Percentiles rank a stretch among this genome's conserved stretches.
Conservation (phyloP, 1,284 basidiomycete genomes). For the Boletus smithii region DNA sequence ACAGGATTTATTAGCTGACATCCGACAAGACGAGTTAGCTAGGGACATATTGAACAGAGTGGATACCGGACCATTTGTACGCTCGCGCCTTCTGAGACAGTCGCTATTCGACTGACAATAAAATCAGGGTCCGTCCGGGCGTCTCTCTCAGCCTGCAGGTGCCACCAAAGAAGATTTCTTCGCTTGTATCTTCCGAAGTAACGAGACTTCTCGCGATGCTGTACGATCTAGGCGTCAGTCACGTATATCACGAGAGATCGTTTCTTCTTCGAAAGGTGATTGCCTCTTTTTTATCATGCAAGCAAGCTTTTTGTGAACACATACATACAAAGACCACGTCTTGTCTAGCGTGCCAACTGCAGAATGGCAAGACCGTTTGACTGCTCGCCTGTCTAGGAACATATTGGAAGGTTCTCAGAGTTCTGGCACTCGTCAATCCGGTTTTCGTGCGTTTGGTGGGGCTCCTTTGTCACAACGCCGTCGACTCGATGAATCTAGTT, state of each 20-base stretch:
- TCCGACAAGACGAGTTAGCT: constrained; percentile 68
- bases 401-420: constrained; percentile 15
- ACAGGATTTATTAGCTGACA: constrained; percentile 62
- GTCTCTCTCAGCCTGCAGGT: constrained; percentile 47
- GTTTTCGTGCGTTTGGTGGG: constrained; percentile 19
- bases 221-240: constrained; percentile 70
- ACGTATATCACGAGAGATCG: constrained; percentile 69
- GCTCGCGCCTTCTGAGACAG: neutral
- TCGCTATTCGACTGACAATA: constrained; percentile 8
- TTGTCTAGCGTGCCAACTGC: constrained; percentile 62
- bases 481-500: constrained; percentile 34
- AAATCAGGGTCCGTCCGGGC: constrained; percentile 59
- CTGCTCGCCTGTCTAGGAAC: constrained; percentile 47
- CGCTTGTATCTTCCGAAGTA: constrained; percentile 63
- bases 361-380: constrained; percentile 75
- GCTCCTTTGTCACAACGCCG: constrained; percentile 43
- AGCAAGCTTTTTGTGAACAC: constrained; percentile 11
- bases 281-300: constrained; percentile 2
- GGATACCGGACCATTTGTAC: constrained; percentile 72
- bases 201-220: constrained; percentile 52
- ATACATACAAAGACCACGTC: constrained; percentile 50
- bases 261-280: constrained; percentile 62
- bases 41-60: constrained; percentile 69
- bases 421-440: constrained; percentile 17
- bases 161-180: constrained; percentile 68